Evolutionary conservation across 108 stramenopile species (phyloP).

Genomic region (Seminavis robusta): DNA sequence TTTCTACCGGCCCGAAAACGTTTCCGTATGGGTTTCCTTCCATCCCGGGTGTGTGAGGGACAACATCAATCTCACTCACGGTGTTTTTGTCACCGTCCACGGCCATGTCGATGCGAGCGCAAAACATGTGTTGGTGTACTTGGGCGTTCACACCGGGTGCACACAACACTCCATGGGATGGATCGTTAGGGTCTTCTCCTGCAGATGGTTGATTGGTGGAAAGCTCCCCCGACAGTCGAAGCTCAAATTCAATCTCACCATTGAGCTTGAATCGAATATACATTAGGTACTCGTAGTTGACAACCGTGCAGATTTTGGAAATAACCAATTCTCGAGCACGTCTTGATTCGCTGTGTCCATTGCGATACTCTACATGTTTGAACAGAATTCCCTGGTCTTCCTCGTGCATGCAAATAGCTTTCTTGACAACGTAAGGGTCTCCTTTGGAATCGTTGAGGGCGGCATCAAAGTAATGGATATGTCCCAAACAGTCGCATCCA

Average conservation of each 20-base stretch:
- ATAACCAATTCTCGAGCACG: constrained; percentile 57
- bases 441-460: constrained; percentile 39
- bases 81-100: constrained; percentile 54
- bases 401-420: constrained; percentile 80
- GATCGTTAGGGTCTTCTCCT: constrained; percentile 10
- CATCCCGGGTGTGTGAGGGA: constrained; percentile 13
- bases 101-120: constrained; percentile 66
- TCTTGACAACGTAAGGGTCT: constrained; percentile 23
- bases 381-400: constrained; percentile 69
- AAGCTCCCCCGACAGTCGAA: constrained; percentile 53
- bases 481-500: constrained; percentile 75
- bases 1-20: constrained; percentile 38
- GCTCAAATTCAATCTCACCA: constrained; percentile 51
- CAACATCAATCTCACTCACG: constrained; percentile 51
- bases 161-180: constrained; percentile 51
- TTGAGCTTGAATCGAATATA: constrained; percentile 58
- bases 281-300: constrained; percentile 74
- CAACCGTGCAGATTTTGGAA: constrained; percentile 64
- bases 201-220: constrained; percentile 59
- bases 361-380: constrained; percentile 79
- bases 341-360: constrained; percentile 68
- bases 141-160: constrained; percentile 71
- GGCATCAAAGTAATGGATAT: constrained; percentile 78
- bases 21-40: constrained; percentile 40
- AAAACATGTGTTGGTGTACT: constrained; percentile 77